Evolutionary conservation across 305 asterid species (phyloP), one percentile per base, ranked within the genome.

Genomic region (Solanum hybrid): DNA sequence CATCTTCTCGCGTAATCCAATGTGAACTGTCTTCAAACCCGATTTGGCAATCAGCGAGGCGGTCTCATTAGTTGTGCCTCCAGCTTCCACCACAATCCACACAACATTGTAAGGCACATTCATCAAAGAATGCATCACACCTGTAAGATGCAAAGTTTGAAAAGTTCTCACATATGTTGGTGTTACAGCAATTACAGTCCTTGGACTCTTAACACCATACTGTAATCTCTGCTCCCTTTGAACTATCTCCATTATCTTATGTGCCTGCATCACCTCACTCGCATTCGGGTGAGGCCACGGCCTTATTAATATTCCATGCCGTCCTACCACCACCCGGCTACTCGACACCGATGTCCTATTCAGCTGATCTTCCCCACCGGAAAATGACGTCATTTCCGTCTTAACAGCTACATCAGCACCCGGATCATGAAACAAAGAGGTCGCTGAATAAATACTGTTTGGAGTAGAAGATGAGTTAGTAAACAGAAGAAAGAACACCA

Each of bases 261-360:
- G 98, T 34, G 99, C 99, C 91, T 89, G 95, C 97, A 95, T 95
- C 90, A 96, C 98, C 95, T 97, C 99, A 87, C 81, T 92, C 88
- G 98, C 95, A 93, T 96, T 96, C 91, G 99, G 99, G 92, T 97
- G 99, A 88, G 99, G 99, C 99, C 99, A 97, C 35, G 98, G 98
- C 87, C 99, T 89, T 80, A 95, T 96, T 93, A 94, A 91, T 79
- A 97, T 97, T 91, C 98, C 99, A 77, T 97, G 99, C 93, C 99
- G 91, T 71, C 99, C 99, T 1, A 96, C 99, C 89, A 96, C 98
- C 90, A 97, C 99, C 88, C 95, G 80, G 69, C 98, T 95, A 72
- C 94, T 89, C 90, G 75, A 88, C 40, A 89, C 95, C 80, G 37
- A 79, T 90, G 92, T 51, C 89, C 86, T 86, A 66, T 38, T 24